phyloP scores from a whole-genome alignment of 2,329 filamentous ascomycete species.

The Trichoderma atrobrunneum region DNA sequence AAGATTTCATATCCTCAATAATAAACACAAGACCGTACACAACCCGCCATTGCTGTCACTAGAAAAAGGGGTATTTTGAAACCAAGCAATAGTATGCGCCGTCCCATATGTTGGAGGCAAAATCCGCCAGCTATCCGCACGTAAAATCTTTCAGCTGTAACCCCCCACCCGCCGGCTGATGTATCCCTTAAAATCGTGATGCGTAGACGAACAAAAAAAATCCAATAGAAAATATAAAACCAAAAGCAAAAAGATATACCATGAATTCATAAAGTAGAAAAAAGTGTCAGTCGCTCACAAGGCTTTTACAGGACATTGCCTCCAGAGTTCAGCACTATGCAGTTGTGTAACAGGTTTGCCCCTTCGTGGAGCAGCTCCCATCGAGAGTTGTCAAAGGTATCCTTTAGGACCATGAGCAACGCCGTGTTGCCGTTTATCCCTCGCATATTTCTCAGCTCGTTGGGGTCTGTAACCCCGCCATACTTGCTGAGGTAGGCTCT shows the following conservation, averaged over 20 bases:
- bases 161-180: background rate
- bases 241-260: background rate
- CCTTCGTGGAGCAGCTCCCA: conserved; percentile 94
- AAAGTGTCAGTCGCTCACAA: background rate
- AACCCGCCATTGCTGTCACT: background rate
- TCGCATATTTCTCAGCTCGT: conserved; percentile 68
- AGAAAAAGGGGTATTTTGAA: conserved; percentile 11
- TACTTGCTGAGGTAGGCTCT: conserved; percentile 70
- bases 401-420: conserved; percentile 74
- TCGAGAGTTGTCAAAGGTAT: conserved; percentile 75
- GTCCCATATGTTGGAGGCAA: conserved; percentile 8
- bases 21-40: background rate
- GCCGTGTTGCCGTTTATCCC: conserved; percentile 83
- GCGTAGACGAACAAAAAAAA: background rate
- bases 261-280: background rate
- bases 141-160: background rate
- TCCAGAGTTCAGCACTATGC: conserved; percentile 53
- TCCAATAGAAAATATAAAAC: background rate
- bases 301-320: conserved; percentile 28
- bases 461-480: conserved; percentile 68
- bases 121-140: background rate
- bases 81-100: conserved; percentile 15
- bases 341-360: conserved; percentile 74
- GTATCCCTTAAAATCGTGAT: background rate
- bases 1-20: background rate